Evolutionary conservation across 2,329 filamentous ascomycete species (phyloP).

Genomic region (Trichoderma sp.): DNA sequence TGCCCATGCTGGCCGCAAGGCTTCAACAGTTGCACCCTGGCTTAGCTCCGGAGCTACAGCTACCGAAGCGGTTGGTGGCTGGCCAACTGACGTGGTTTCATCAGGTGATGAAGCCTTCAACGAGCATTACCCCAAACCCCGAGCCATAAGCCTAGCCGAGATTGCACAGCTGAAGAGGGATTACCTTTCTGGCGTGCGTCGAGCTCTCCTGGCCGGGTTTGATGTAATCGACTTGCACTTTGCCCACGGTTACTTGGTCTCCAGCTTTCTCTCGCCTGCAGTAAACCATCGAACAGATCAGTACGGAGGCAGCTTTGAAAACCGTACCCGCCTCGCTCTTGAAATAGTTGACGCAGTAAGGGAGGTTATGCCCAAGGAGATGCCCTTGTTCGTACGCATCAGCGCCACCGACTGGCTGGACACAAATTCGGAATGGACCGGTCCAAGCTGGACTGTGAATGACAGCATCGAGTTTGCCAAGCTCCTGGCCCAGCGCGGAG

Average conservation of each 20-base stretch:
- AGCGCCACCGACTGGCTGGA: slow-evolving; percentile 76
- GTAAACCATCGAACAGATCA: slow-evolving; percentile 68
- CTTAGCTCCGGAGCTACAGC: slow-evolving; percentile 54
- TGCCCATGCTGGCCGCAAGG: slow-evolving; percentile 71
- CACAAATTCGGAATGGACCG: slow-evolving; percentile 52
- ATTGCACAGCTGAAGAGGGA: slow-evolving; percentile 64
- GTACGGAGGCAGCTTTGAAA: slow-evolving; percentile 71
- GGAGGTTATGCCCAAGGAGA: slow-evolving; percentile 61
- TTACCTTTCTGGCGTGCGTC: slow-evolving; percentile 54
- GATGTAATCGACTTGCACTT: slow-evolving; percentile 71
- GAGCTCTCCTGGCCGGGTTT: slow-evolving; percentile 64
- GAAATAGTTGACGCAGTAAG: slow-evolving; percentile 67
- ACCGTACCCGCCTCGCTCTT: slow-evolving; percentile 66
- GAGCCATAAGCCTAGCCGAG: slow-evolving; percentile 63
- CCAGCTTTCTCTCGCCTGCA: slow-evolving; percentile 68
- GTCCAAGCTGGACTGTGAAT: slow-evolving; percentile 65
- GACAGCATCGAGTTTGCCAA: slow-evolving; percentile 65
- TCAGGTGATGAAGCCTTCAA: slow-evolving; percentile 55
- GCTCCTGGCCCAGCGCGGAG: slow-evolving; percentile 63
- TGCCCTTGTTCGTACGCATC: slow-evolving; percentile 73
- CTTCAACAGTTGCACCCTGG: slow-evolving; percentile 60
- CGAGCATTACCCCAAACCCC: slow-evolving; percentile 58
- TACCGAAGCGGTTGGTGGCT: slow-evolving; percentile 47
- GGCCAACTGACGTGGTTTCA: slow-evolving; percentile 50
- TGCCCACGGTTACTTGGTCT: slow-evolving; percentile 73